Evolutionary conservation across 2,329 filamentous ascomycete genomes (phyloP).

Genomic region (Aspergillus flavus): DNA sequence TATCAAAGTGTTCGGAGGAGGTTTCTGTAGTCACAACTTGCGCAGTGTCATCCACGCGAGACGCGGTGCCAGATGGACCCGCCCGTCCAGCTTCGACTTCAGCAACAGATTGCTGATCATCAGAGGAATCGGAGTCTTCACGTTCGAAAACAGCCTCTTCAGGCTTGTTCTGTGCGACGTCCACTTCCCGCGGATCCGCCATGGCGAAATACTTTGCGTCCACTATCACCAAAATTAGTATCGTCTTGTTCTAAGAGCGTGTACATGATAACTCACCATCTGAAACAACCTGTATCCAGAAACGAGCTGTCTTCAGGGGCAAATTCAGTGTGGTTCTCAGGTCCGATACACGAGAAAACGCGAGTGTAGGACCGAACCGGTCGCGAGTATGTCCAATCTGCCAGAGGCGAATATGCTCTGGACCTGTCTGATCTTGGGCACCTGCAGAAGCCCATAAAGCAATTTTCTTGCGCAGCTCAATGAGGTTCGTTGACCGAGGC

Average conservation of each 20-base stretch:
- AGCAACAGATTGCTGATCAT: slow-evolving; percentile 18
- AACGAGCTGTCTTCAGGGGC: slow-evolving; percentile 32
- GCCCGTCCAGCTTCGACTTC: slow-evolving; percentile 28
- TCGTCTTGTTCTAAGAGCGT: neutral
- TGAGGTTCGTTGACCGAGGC: slow-evolving; percentile 35
- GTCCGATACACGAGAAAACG: slow-evolving; percentile 38
- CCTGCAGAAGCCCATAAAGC: slow-evolving; percentile 33
- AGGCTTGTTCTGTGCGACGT: slow-evolving; percentile 30
- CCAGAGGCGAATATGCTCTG: slow-evolving; percentile 45
- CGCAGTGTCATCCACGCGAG: neutral
- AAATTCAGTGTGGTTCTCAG: slow-evolving; percentile 32
- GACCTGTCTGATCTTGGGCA: slow-evolving; percentile 21
- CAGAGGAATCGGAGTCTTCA: slow-evolving; percentile 26
- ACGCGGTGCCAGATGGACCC: slow-evolving; percentile 29
- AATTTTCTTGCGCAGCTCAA: slow-evolving; percentile 42
- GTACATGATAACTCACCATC: slow-evolving; percentile 29
- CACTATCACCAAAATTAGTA: slow-evolving; percentile 22
- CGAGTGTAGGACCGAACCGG: slow-evolving; percentile 36
- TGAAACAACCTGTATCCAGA: slow-evolving; percentile 44
- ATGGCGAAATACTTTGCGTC: slow-evolving; percentile 42
- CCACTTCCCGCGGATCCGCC: slow-evolving; percentile 32
- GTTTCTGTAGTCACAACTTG: neutral
- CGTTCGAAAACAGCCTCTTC: slow-evolving; percentile 35
- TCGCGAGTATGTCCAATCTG: slow-evolving; percentile 40
- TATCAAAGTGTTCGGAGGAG: neutral